Evolutionary conservation across 768 basidiomycete genomes (phyloP), one percentile per base, ranked within the genome.

Genomic region (Termitomyces sp.): DNA sequence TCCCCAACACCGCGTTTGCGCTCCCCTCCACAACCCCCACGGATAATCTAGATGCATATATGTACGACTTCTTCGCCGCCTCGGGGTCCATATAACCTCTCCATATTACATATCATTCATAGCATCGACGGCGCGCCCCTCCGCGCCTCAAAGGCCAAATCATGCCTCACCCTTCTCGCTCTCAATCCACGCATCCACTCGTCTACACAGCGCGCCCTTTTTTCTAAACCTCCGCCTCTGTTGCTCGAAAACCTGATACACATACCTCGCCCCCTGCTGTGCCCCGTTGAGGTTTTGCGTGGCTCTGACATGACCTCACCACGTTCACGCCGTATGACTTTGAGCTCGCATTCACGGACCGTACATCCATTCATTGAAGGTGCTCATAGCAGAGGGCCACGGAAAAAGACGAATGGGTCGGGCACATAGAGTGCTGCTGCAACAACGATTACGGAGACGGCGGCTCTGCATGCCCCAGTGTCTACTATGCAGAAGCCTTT

Each of bases 271-370:
- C 62, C 14, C 53, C 64, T 18, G 9, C 63, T 6, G 64, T 69
- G 8, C 69, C 70, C 52, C 57, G 71, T 36, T 78, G 79, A 34
- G 87, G 88, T 10, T 88, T 84, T 68, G 73, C 83, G 1, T 93
- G 91, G 86, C 74, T 94, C 16, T 93, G 92, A 85, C 93, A 98
- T 72, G 93, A 96, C 71, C 71, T 93, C 24, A 93, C 94, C 4
- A 97, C 96, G 2, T 87, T 95, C 62, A 76, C 74, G 16, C 78
- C 91, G 1, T 97, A 95, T 75, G 86, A 91, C 68, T 79, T 81
- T 60, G 95, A 98, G 69, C 79, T 91, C 37, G 77, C 82, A 0
- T 84, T 77, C 51, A 82, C 82, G 22, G 86, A 89, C 66, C 82
- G 80, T n/a, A 80, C 83, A 4, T 85, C 84, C 36, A 74, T n/a